Evolutionary conservation across 805 yeast species (phyloP).

Genomic region (Saccharomycopsis sp.): DNA sequence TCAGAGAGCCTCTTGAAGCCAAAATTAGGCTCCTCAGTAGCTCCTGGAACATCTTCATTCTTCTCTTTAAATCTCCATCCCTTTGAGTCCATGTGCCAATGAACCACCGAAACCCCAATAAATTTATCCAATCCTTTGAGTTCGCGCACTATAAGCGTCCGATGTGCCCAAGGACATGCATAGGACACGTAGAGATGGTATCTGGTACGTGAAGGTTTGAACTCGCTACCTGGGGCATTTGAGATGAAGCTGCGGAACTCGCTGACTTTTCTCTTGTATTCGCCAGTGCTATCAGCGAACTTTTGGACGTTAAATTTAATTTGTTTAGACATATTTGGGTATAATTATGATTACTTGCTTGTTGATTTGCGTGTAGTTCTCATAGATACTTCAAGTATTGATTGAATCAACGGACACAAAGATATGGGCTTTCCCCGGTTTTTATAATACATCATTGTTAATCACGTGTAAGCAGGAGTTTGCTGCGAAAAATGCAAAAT

Average conservation of each 20-base stretch:
- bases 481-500: no score
- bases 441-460: no score
- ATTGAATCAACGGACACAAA: neutral
- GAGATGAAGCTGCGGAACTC: conserved; percentile 56
- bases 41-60: conserved; percentile 37
- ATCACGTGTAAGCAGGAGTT: no score
- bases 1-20: conserved; percentile 57
- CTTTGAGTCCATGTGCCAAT: conserved; percentile 79
- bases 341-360: no score
- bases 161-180: conserved; percentile 96
- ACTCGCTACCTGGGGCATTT: conserved; percentile 44
- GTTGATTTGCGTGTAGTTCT: no score
- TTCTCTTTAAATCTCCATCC: conserved; percentile 82
- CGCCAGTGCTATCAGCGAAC: conserved; percentile 48
- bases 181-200: conserved; percentile 82
- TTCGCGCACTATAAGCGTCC: conserved; percentile 65
- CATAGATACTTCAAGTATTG: no score
- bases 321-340: neutral
- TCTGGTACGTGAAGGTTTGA: conserved; percentile 69
- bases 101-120: conserved; percentile 64
- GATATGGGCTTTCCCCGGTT: neutral
- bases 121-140: conserved; percentile 63
- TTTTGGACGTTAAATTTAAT: conserved; percentile 38
- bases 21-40: conserved; percentile 54
- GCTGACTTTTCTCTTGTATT: conserved; percentile 45